phyloP scores from a whole-genome alignment of 108 stramenopile genomes.

The Fistulifera pelliculosa region DNA sequence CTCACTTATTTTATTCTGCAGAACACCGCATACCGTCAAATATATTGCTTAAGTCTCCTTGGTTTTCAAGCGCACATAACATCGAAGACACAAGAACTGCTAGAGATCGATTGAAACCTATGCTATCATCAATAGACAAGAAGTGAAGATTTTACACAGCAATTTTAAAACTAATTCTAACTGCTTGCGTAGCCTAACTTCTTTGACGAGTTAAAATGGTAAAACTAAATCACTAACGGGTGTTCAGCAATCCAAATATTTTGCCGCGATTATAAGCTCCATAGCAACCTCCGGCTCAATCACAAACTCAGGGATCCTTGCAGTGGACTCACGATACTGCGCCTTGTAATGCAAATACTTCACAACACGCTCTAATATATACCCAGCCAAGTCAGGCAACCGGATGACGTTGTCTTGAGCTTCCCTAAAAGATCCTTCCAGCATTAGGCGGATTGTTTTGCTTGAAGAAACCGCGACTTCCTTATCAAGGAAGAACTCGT shows the following conservation, averaged over 20 bases:
- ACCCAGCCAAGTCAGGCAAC: conserved; percentile 64
- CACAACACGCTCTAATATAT: conserved; percentile 71
- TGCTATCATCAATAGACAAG: too few species aligned
- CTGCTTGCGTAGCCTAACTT: too few species aligned
- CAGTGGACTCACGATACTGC: conserved; percentile 40
- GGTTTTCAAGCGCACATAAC: conserved; percentile 27
- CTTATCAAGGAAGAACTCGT: conserved; percentile 48
- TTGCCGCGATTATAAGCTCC: conserved; percentile 77
- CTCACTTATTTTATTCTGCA: conserved; percentile 2
- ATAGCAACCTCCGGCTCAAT: conserved; percentile 82
- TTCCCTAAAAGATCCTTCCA: conserved; percentile 73
- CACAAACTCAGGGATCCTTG: conserved; percentile 69
- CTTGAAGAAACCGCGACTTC: conserved; percentile 29
- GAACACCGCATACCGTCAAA: conserved; percentile 60
- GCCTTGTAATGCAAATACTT: conserved; percentile 78
- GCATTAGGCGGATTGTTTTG: conserved; percentile 68
- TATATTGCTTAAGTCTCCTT: conserved; percentile 53
- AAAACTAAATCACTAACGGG: too few species aligned
- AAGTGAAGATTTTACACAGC: too few species aligned
- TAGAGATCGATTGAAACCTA: too few species aligned
- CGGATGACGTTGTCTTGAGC: conserved; percentile 71
- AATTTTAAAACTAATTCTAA: too few species aligned
- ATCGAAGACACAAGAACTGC: background rate
- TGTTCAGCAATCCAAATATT: conserved; percentile 74
- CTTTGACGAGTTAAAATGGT: too few species aligned